Base-by-base conservation (phyloP, 2,329 filamentous ascomycete species). In the Hansfordia pulvinata region DNA sequence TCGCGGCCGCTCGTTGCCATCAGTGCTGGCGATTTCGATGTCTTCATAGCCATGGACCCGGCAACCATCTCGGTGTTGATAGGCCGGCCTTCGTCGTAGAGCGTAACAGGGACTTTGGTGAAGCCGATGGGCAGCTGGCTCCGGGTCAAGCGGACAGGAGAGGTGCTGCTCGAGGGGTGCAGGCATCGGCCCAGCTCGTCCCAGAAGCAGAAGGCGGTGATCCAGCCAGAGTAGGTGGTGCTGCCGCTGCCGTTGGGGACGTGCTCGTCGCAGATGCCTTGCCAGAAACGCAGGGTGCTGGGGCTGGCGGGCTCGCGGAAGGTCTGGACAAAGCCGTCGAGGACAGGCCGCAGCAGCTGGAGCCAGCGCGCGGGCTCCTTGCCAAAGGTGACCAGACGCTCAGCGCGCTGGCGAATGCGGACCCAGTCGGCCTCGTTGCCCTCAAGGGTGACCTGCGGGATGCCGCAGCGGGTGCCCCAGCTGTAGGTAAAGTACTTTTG, bases 381-480 rank as follows among this genome's bases (percentile, higher is more conserved):
- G 0, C 58, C 60, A 10, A 54, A 47, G 2, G 44, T 29, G 0
- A 35, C 22, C 0, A 65, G 35, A 27, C 50, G 52, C 8, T 60
- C 47, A 4, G 63, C 19, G 3, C 49, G 45, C 0, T 11, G 6
- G 4, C 46, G 31, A 1, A 55, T 42, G 3, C 35, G 17, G 13
- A 46, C 37, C 53, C 60, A 71, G 40, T 72, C 64, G 2, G 32
- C 30, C 9, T 47, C 38, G 20, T 60, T 50, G 3, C 66, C 65
- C 0, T 62, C 48, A 2, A 71, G 42, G 0, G 64, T 69, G 1
- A 69, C 60, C 0, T 53, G 56, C 0, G 66, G 67, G 3, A 71
- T 46, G 0, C 64, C 65, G 33, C 64, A 70, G 0, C 12, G 10
- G 0, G 49, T 30, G 1, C 10, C 23, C 8, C 36, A 35, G 1